Conservation (phyloP, 805 yeast genomes). For the Candida endomychidarum region DNA sequence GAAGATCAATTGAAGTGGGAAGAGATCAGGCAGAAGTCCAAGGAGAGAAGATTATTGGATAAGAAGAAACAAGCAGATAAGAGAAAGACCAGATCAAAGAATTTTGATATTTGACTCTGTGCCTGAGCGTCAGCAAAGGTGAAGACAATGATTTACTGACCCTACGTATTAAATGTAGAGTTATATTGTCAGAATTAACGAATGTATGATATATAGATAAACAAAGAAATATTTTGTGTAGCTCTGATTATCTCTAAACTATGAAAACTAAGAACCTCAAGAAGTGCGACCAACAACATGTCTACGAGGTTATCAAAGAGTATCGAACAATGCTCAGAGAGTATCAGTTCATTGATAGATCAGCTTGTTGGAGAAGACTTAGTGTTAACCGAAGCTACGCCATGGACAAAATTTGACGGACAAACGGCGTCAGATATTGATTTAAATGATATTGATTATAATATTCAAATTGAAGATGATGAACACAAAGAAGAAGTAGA, state of each 20-base stretch:
- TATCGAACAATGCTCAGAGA: not conserved
- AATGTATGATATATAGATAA: too few species aligned
- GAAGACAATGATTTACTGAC: too few species aligned
- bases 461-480: slow-evolving; percentile 6
- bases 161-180: too few species aligned
- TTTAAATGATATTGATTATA: slow-evolving; percentile 8
- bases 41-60: slow-evolving; percentile 31
- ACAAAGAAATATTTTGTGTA: too few species aligned
- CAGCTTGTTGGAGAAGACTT: not conserved
- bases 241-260: too few species aligned
- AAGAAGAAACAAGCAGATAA: slow-evolving; percentile 41
- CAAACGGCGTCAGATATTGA: not conserved
- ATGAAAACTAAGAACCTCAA: slow-evolving; percentile 1
- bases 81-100: slow-evolving; percentile 35
- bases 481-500: slow-evolving; percentile 15
- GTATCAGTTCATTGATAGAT: not conserved
- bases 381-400: not conserved
- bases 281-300: too few species aligned
- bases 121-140: too few species aligned
- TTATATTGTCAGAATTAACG: too few species aligned
- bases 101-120: slow-evolving; percentile 29
- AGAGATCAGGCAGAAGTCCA: slow-evolving; percentile 28
- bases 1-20: slow-evolving; percentile 55
- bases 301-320: slow-evolving; percentile 1
- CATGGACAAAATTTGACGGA: slow-evolving; percentile 1